Percentiles rank a stretch among this genome's conserved stretches.
These are phyloP conservation scores for Podila epigama DNA, from an alignment of 192 early-diverging fungal genomes.

Conservation along the genomic window DNA sequence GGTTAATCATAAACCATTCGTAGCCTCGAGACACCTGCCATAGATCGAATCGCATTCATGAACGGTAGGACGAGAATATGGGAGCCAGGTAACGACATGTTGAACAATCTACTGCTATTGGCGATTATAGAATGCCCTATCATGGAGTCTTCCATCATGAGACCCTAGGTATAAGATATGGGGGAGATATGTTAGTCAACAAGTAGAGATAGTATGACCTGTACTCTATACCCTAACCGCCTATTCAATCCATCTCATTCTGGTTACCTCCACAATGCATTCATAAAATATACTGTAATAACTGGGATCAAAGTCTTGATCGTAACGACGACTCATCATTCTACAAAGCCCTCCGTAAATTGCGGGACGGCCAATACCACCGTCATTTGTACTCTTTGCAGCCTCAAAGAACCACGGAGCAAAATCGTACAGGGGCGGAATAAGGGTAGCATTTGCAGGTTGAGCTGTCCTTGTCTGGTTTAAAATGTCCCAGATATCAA, in stretches of 20 bases:
- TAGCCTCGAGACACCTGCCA: conserved; percentile 53
- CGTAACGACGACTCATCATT: conserved; percentile 79
- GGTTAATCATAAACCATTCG: neutral
- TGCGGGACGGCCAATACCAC: conserved; percentile 64
- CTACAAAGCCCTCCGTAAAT: conserved; percentile 78
- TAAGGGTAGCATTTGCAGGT: conserved; percentile 23
- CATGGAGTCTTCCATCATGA: conserved; percentile 59
- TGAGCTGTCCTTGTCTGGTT: conserved; percentile 45
- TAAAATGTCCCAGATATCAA: conserved; percentile 73
- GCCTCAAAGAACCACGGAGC: conserved; percentile 82
- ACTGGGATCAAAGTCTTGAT: conserved; percentile 64
- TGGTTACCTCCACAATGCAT: conserved; percentile 65
- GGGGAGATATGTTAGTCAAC: neutral
- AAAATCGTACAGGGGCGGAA: conserved; percentile 79
- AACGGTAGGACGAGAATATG: conserved; percentile 71
- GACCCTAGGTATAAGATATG: conserved; percentile 52
- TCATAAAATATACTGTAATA: conserved; percentile 77
- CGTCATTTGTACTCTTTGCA: conserved; percentile 58
- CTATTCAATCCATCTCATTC: neutral
- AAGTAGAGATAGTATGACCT: neutral
- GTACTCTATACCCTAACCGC: too few relatives aligned
- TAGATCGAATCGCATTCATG: conserved; percentile 64
- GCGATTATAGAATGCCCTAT: conserved; percentile 71
- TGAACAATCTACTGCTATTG: conserved; percentile 75
- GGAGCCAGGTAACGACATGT: conserved; percentile 69